Evolutionary conservation across 192 early-diverging fungal species (phyloP).

Genomic region (Lunasporangiospora selenospora): DNA sequence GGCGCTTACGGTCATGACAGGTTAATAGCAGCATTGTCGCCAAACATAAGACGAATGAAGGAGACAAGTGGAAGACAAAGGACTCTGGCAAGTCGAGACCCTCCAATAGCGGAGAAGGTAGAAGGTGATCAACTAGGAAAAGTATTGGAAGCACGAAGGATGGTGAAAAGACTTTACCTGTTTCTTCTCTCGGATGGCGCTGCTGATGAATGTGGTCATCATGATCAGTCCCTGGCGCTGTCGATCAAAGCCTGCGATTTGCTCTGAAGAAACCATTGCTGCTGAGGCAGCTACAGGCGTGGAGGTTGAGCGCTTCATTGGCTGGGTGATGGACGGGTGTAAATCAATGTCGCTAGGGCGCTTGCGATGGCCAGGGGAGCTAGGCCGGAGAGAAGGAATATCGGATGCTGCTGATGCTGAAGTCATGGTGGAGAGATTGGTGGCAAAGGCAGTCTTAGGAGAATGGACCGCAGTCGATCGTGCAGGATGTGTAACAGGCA

Average conservation of each 20-base stretch:
- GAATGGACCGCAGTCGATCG: constrained; percentile 7
- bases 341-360: constrained; percentile 23
- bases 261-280: constrained; percentile 30
- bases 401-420: background rate
- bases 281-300: constrained; percentile 23
- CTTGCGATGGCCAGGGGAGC: constrained; percentile 11
- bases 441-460: constrained; percentile 18
- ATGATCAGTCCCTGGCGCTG: constrained; percentile 32
- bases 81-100: too few relatives aligned
- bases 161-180: constrained; percentile 17
- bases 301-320: constrained; percentile 36
- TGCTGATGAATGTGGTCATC: constrained; percentile 43
- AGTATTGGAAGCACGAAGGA: too few relatives aligned
- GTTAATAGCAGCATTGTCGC: too few relatives aligned
- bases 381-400: too few relatives aligned
- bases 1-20: background rate
- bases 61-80: background rate
- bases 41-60: background rate
- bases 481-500: too few relatives aligned
- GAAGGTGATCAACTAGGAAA: too few relatives aligned
- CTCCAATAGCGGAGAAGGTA: too few relatives aligned
- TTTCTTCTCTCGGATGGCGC: constrained; percentile 35
- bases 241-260: constrained; percentile 30
- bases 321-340: constrained; percentile 1
- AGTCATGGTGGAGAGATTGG: background rate